These are phyloP conservation scores for Coprinopsis cinerea DNA, from an alignment of 768 basidiomycete species.

Conservation along the genomic window DNA sequence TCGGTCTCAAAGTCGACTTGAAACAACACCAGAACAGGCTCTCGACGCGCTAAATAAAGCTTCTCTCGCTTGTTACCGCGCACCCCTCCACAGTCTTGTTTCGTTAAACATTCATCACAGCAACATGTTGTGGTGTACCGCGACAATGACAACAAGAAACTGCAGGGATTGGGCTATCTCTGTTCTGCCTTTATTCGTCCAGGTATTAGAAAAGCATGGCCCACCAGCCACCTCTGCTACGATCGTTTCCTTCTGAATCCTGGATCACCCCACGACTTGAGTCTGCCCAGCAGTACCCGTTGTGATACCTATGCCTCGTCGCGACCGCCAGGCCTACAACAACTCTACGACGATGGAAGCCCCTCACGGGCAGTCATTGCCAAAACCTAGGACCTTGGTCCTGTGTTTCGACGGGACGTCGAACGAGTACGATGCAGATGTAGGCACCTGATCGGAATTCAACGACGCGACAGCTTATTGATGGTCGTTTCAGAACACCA, in stretches of 20 bases:
- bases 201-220: too few relatives aligned
- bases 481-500: constrained; percentile 57
- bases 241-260: too few relatives aligned
- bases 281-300: neutral
- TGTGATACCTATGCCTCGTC: neutral
- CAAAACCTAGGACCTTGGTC: constrained; percentile 40
- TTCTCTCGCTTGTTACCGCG: too few relatives aligned
- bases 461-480: neutral
- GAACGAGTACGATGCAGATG: constrained; percentile 42
- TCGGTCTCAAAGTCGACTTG: too few relatives aligned
- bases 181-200: too few relatives aligned
- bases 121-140: neutral
- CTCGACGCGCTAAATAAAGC: too few relatives aligned
- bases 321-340: neutral
- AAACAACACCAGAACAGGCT: too few relatives aligned
- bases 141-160: too few relatives aligned
- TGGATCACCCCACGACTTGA: too few relatives aligned
- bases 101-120: neutral
- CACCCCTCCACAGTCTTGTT: too few relatives aligned
- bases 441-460: constrained; percentile 15
- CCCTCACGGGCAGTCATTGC: neutral
- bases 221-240: too few relatives aligned
- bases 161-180: too few relatives aligned
- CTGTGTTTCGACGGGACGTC: constrained; percentile 69
- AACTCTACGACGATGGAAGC: neutral